phyloP scores from a whole-genome alignment of 2,329 filamentous ascomycete genomes.

The Microdochium bolleyi region DNA sequence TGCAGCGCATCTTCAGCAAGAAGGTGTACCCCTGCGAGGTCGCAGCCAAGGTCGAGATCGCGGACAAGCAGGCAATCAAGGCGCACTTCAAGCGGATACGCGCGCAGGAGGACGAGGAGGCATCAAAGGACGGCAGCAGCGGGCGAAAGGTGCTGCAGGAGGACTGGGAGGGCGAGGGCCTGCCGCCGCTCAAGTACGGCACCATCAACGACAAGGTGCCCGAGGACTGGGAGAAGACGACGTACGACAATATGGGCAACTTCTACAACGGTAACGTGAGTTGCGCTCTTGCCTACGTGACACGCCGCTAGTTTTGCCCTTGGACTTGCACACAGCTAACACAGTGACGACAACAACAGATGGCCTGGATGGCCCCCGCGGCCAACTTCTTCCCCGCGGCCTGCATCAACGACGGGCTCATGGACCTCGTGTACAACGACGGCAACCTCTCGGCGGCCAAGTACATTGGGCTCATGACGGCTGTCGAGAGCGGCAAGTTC shows the following conservation, averaged over 20 bases:
- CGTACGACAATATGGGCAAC: slow-evolving; percentile 74
- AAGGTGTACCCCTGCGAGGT: slow-evolving; percentile 84
- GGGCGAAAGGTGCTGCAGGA: slow-evolving; percentile 10
- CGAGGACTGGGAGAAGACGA: slow-evolving; percentile 64
- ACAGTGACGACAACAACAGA: slow-evolving; percentile 33
- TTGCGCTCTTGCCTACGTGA: slow-evolving; percentile 5
- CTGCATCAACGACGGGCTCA: slow-evolving; percentile 72
- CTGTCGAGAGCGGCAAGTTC: slow-evolving; percentile 65
- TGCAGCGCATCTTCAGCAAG: slow-evolving; percentile 68
- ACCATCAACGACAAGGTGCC: slow-evolving; percentile 72
- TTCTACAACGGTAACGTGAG: slow-evolving; percentile 87
- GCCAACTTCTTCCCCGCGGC: slow-evolving; percentile 82
- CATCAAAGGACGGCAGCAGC: slow-evolving; percentile 8
- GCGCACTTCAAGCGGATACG: slow-evolving; percentile 56
- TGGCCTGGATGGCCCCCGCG: slow-evolving; percentile 84
- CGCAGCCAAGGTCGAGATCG: slow-evolving; percentile 74
- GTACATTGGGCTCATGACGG: slow-evolving; percentile 61
- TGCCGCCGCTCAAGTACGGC: slow-evolving; percentile 72
- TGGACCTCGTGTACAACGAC: slow-evolving; percentile 77
- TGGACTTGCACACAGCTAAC: neutral
- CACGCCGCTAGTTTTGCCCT: neutral
- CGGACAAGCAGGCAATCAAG: slow-evolving; percentile 66
- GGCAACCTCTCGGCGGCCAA: slow-evolving; percentile 63
- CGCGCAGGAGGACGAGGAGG: slow-evolving; percentile 17
- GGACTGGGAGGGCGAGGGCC: slow-evolving; percentile 34